phyloP scores from a whole-genome alignment of 2,329 filamentous ascomycete genomes.

The Venturia carpophila region DNA sequence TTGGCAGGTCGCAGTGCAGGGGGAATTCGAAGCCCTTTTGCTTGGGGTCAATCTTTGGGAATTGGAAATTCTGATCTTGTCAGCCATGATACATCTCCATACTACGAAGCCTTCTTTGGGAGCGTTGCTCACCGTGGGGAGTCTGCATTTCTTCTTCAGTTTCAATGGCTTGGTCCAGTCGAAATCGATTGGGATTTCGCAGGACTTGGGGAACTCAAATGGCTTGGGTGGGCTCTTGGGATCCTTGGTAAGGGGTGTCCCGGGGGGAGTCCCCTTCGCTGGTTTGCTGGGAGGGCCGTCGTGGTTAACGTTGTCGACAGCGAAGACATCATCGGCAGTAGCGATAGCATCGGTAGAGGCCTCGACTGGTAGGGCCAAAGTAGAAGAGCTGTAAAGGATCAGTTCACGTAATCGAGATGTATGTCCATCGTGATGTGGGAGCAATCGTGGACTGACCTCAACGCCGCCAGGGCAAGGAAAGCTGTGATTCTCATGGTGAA shows the following conservation, averaged over 20 bases:
- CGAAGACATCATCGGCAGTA: neutral
- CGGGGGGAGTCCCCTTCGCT: too few relatives aligned
- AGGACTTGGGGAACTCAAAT: neutral
- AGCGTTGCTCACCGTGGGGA: neutral
- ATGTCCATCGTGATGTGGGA: neutral
- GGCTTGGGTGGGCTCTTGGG: neutral
- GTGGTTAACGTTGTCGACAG: neutral
- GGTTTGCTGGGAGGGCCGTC: neutral
- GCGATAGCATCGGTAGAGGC: neutral
- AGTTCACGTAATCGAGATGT: neutral
- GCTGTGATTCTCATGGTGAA: neutral
- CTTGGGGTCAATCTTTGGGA: neutral
- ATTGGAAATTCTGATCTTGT: neutral
- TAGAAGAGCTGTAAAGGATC: neutral
- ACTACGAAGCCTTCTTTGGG: rapidly evolving
- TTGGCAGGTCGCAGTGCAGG: neutral
- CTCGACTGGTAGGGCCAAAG: neutral
- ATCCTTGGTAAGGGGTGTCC: neutral
- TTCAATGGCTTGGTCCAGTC: neutral
- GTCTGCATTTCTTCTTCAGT: neutral
- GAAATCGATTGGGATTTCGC: neutral
- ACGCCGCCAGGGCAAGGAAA: neutral
- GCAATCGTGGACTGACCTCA: neutral
- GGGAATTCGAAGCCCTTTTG: neutral
- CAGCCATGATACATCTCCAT: neutral